A percentile compares a stretch with the other conserved stretches of the same genome.
phyloP scores from a whole-genome alignment of 2,329 filamentous ascomycete genomes.

The Cercospora sp. region DNA sequence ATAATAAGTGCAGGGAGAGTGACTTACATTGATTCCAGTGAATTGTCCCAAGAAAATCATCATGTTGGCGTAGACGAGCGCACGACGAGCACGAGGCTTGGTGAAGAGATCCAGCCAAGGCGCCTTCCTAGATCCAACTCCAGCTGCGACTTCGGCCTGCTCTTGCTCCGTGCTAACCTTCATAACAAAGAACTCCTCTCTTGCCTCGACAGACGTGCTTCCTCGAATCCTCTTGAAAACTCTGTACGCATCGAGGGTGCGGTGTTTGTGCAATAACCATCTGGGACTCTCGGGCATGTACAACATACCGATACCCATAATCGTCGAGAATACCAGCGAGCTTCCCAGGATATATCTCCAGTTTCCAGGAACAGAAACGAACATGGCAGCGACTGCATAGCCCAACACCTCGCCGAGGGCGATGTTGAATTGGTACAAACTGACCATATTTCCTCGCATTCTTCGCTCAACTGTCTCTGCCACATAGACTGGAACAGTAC shows the following conservation, averaged over 20 bases:
- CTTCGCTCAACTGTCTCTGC: conserved; percentile 68
- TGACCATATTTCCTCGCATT: conserved; percentile 70
- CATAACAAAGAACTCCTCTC: conserved; percentile 73
- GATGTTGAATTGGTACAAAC: conserved; percentile 74
- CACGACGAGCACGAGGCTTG: conserved; percentile 64
- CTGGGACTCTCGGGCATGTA: conserved; percentile 71
- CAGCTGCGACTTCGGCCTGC: conserved; percentile 52
- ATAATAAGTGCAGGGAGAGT: neutral
- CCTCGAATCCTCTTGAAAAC: conserved; percentile 75
- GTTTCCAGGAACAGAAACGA: conserved; percentile 66
- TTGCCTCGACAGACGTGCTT: conserved; percentile 55
- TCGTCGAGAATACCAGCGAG: conserved; percentile 68
- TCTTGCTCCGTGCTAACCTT: conserved; percentile 61
- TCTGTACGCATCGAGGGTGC: conserved; percentile 60
- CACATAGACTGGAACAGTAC: conserved; percentile 73
- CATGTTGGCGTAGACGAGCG: conserved; percentile 66
- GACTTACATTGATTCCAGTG: conserved; percentile 59
- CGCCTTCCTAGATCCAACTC: conserved; percentile 57
- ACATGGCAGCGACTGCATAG: conserved; percentile 71
- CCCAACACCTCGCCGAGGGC: conserved; percentile 72
- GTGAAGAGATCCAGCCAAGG: conserved; percentile 76
- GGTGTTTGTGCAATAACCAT: conserved; percentile 68
- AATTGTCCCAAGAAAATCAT: conserved; percentile 71
- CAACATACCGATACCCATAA: conserved; percentile 60
- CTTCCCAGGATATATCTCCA: conserved; percentile 75